Evolutionary conservation across 371 early-diverging fungal genomes (phyloP).

Genomic region (Actinomucor elegans): DNA sequence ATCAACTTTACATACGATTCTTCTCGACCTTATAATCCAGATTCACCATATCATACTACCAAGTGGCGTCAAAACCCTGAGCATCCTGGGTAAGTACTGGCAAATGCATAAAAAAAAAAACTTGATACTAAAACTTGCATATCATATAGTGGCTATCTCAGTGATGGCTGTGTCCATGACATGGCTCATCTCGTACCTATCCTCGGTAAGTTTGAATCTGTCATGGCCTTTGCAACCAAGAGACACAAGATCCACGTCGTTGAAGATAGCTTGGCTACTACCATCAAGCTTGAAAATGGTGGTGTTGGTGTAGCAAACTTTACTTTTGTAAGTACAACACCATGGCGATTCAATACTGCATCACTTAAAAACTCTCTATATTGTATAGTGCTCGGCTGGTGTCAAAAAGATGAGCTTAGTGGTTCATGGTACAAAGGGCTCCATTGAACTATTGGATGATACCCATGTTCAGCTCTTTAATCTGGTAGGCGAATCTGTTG

Average conservation of each 20-base stretch:
- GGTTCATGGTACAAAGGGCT: constrained; percentile 47
- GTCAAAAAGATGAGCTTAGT: constrained; percentile 31
- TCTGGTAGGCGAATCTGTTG: constrained; percentile 21
- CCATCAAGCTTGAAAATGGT: constrained; percentile 35
- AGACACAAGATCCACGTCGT: constrained; percentile 35
- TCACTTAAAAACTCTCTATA: too few species aligned
- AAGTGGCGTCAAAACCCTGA: constrained; percentile 50
- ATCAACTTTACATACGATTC: constrained; percentile 48
- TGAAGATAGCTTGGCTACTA: constrained; percentile 43
- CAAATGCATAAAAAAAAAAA: background rate
- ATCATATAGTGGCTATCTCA: constrained; percentile 42
- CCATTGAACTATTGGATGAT: constrained; percentile 34
- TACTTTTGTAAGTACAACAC: constrained; percentile 43
- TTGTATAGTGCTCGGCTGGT: constrained; percentile 38
- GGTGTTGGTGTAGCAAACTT: constrained; percentile 46
- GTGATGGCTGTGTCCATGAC: constrained; percentile 54
- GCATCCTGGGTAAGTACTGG: constrained; percentile 41
- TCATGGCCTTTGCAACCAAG: constrained; percentile 43
- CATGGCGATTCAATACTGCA: too few species aligned
- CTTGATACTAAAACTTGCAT: background rate
- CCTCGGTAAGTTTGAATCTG: constrained; percentile 38
- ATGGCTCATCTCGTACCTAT: constrained; percentile 47
- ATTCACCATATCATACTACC: constrained; percentile 43
- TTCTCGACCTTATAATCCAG: constrained; percentile 41
- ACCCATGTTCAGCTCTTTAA: constrained; percentile 28